phyloP scores from a whole-genome alignment of 805 yeast genomes.

The Komagataella pseudopastoris region DNA sequence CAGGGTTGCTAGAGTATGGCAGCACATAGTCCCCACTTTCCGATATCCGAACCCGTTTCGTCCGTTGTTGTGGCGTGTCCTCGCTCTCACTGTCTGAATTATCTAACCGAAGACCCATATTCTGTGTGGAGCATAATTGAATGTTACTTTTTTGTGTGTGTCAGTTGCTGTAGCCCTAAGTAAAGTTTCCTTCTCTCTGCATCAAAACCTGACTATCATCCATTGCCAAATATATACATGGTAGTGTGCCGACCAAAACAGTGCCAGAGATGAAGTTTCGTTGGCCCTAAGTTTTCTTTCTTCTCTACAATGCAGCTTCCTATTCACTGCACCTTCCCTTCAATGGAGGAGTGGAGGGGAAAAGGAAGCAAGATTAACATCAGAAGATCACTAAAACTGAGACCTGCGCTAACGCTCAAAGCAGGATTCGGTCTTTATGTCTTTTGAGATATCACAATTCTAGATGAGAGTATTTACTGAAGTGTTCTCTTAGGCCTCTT shows the following conservation, averaged over 20 bases:
- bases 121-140: background rate
- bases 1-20: background rate
- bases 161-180: background rate
- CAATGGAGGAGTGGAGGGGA: slow-evolving; percentile 29
- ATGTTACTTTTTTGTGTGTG: background rate
- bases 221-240: background rate
- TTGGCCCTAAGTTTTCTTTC: slow-evolving; percentile 7
- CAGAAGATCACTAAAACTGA: background rate
- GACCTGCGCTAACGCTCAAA: background rate
- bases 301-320: slow-evolving; percentile 26
- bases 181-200: background rate
- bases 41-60: slow-evolving; percentile 7
- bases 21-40: slow-evolving; percentile 5
- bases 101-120: background rate
- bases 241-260: background rate
- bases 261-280: slow-evolving; percentile 1
- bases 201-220: background rate
- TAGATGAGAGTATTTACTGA: background rate
- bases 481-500: no score
- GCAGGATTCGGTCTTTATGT: background rate
- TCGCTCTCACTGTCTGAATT: slow-evolving; percentile 2
- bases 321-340: slow-evolving; percentile 28
- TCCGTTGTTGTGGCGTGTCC: background rate
- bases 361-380: slow-evolving; percentile 22
- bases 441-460: background rate